Base-by-base conservation (phyloP, 768 basidiomycete species). In the Pleurotus cornucopiae region DNA sequence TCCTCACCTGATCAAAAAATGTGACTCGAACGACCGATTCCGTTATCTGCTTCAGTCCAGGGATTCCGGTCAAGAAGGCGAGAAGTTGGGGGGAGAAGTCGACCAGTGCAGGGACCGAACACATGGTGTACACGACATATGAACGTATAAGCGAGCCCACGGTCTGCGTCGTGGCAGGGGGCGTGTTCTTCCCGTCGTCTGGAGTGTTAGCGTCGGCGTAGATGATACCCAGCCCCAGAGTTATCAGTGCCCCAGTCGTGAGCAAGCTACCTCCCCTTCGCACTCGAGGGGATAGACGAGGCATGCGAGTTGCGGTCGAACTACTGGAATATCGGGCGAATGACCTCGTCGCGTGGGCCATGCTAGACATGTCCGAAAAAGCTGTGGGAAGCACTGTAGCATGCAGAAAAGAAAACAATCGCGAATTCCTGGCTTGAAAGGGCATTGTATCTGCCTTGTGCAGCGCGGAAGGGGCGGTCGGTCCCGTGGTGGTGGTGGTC, bases 101-200 rank as follows among this genome's bases (percentile, higher is more conserved):
- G 25, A 96, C 88, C 11, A 97, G 71, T 0, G 74, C 61, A 2
- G 94, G 89, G 20, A 89, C 72, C 4, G 91, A 91, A 64, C 86
- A 89, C 67, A 91, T 76, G 5, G 88, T 77, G 72, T 89, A 96
- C 25, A 96, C 93, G 30, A 87, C 66, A 63, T 94, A 96, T 1
- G 91, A 73, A 39, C 93, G 81, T 46, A 91, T 46, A 23, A 61
- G 54, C 12, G 56, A 48, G 4, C 21, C 21, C 14, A 60, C 21
- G 54, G 56, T n/a, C 23, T 46, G 13, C 34, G 30, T 14, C 34
- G 39, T 14, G 55, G 47, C 21, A 47, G 53, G 4, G 11, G 12
- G 23, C 4, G 48, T 20, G 12, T 11, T 25, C 30, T 34, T 21
- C 7, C 39, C 20, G 12, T 41, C 20, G 20, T 14, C 18, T 41